Evolutionary conservation across 1,284 basidiomycete genomes (phyloP), one percentile per base, ranked within the genome.

Genomic region (Pyrrhoderma lamaoense): DNA sequence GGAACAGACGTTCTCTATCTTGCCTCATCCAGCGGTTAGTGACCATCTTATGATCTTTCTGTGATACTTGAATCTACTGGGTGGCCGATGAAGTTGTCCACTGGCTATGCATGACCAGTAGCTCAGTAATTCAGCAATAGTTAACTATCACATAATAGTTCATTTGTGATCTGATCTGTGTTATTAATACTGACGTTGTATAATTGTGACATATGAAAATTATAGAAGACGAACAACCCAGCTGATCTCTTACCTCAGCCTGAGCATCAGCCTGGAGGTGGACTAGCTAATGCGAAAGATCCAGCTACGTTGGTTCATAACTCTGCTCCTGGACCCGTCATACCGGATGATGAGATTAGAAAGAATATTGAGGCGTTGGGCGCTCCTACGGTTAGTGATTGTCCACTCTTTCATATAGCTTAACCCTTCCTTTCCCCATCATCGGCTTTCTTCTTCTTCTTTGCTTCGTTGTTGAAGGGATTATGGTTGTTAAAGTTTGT

Each of bases 371-470:
- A 40, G 38, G 21, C n/a, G 5, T 16, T 22, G 16, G 38, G 63
- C n/a, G 57, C 61, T 8, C 67, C 68, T 23, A 45, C 61, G 54
- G 68, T 68, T 48, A 55, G 60, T 47, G 11, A 4, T 45, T 35
- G 23, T 37, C 35, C n/a, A n/a, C n/a, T n/a, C n/a, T n/a, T n/a
- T n/a, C n/a, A n/a, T n/a, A n/a, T n/a, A n/a, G n/a, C n/a, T n/a
- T n/a, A n/a, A n/a, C n/a, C n/a, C n/a, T n/a, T n/a, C n/a, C n/a
- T n/a, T n/a, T n/a, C n/a, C n/a, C n/a, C n/a, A n/a, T n/a, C n/a
- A n/a, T n/a, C 9, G 35, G 42, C 16, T 44, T 46, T 14, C 45
- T 13, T 34, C 34, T 21, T 13, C 19, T 9, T 19, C 27, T 19
- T 47, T 38, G 13, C 31, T 40, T n/a, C 14, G 27, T 45, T 16